These are phyloP conservation scores for Trypanosomatidae sp. DNA, from an alignment of 208 protist species.

Conservation along the genomic window DNA sequence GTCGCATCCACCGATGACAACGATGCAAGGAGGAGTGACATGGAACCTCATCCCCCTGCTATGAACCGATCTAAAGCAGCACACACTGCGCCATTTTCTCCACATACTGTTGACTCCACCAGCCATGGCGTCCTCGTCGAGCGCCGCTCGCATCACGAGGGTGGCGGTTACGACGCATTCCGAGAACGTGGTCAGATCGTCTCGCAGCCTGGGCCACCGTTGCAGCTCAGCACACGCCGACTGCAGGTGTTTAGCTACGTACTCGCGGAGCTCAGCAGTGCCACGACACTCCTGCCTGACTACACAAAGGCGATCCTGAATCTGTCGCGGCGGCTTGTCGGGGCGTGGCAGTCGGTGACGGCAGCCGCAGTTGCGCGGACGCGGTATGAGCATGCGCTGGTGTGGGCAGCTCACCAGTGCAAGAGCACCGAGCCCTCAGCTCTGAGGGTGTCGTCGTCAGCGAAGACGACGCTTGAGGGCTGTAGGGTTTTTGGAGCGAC, in stretches of 20 bases:
- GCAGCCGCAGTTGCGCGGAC: conserved; percentile 35
- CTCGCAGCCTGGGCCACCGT: background rate
- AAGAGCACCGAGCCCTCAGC: background rate
- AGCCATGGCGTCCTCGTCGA: background rate
- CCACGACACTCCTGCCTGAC: conserved; percentile 60
- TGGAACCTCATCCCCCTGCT: background rate
- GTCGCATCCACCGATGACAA: background rate
- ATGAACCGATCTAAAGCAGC: background rate
- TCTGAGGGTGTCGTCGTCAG: background rate
- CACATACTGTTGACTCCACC: background rate
- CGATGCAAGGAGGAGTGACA: background rate
- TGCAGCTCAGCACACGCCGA: conserved; percentile 35
- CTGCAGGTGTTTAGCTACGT: conserved; percentile 65
- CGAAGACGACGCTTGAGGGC: background rate
- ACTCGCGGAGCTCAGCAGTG: conserved; percentile 72
- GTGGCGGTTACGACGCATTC: background rate
- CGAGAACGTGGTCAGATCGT: background rate
- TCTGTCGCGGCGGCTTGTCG: conserved; percentile 45
- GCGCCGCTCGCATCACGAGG: background rate
- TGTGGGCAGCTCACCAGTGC: conserved; percentile 17
- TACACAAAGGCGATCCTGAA: conserved; percentile 58
- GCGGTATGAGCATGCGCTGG: conserved; percentile 29
- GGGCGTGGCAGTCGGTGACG: conserved; percentile 68
- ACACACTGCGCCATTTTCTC: background rate
- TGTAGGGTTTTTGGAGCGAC: background rate